Percentiles rank a stretch among this genome's conserved stretches.
Conservation (phyloP, 2,329 filamentous ascomycete genomes). For the Colletotrichum kahawae region DNA sequence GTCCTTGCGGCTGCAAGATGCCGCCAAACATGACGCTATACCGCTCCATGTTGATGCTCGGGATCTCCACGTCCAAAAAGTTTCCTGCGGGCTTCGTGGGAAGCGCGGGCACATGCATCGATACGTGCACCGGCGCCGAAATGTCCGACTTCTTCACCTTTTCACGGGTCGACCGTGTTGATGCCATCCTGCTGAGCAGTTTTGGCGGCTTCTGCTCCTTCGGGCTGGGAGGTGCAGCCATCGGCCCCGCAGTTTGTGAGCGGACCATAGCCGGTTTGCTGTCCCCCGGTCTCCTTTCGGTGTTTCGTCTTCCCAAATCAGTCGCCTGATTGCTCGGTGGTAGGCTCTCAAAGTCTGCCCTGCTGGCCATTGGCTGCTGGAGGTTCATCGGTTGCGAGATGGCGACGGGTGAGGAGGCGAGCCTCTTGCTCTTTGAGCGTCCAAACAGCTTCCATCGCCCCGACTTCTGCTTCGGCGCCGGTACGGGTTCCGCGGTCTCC, state of each 20-base stretch:
- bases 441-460: constrained; percentile 67
- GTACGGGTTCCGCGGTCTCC: not conserved
- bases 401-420: constrained; percentile 13
- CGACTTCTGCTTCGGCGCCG: constrained; percentile 50
- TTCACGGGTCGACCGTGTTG: constrained; percentile 17
- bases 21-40: constrained; percentile 94
- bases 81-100: constrained; percentile 30
- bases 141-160: constrained; percentile 26
- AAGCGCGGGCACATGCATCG: constrained; percentile 22
- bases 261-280: constrained; percentile 49
- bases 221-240: constrained; percentile 3
- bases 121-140: constrained; percentile 31
- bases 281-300: constrained; percentile 37
- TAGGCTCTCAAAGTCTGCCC: not conserved
- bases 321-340: not conserved
- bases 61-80: constrained; percentile 79
- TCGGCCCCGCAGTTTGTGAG: constrained; percentile 44
- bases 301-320: constrained; percentile 40
- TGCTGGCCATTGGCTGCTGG: not conserved
- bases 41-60: constrained; percentile 79
- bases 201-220: constrained; percentile 22
- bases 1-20: constrained; percentile 59
- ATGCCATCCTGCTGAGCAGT: constrained; percentile 21
- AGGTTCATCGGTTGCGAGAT: constrained; percentile 18
- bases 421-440: constrained; percentile 40